Evolutionary conservation across 805 yeast species (phyloP).

Genomic region (Saccharomycopsis schoenii): DNA sequence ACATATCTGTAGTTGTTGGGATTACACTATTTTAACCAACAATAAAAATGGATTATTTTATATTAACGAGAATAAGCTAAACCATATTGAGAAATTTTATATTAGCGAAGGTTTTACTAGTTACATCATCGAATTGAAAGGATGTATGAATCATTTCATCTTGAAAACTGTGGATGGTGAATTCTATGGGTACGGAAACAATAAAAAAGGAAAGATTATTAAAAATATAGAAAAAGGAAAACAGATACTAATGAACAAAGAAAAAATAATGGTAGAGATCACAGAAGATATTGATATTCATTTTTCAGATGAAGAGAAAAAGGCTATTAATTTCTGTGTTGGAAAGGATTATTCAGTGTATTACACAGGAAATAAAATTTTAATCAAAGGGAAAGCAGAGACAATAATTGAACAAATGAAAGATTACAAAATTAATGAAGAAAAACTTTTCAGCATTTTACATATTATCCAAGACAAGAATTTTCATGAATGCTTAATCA

Average conservation of each 20-base stretch:
- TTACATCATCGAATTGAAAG: constrained; percentile 19
- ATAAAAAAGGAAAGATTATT: constrained; percentile 28
- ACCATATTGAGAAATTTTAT: constrained; percentile 1
- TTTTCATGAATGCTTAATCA: not conserved
- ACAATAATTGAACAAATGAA: not conserved
- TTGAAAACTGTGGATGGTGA: constrained; percentile 31
- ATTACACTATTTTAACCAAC: constrained; percentile 46
- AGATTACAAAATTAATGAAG: not conserved
- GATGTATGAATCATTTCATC: constrained; percentile 40
- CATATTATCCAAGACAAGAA: not conserved
- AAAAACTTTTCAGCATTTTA: not conserved
- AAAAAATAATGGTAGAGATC: not conserved
- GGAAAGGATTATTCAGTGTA: constrained; percentile 10
- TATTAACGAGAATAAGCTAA: not conserved
- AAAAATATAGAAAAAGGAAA: not conserved
- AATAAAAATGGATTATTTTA: constrained; percentile 22
- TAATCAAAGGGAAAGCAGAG: not conserved
- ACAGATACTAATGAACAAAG: not conserved
- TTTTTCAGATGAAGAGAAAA: not conserved
- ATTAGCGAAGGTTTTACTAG: not conserved
- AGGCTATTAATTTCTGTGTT: not conserved
- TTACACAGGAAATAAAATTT: not conserved
- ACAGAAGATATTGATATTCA: not conserved
- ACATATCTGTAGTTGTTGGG: constrained; percentile 68
- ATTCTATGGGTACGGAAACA: constrained; percentile 59